phyloP scores from a whole-genome alignment of 345 rosid genomes.

The Rubroshorea leprosula region DNA sequence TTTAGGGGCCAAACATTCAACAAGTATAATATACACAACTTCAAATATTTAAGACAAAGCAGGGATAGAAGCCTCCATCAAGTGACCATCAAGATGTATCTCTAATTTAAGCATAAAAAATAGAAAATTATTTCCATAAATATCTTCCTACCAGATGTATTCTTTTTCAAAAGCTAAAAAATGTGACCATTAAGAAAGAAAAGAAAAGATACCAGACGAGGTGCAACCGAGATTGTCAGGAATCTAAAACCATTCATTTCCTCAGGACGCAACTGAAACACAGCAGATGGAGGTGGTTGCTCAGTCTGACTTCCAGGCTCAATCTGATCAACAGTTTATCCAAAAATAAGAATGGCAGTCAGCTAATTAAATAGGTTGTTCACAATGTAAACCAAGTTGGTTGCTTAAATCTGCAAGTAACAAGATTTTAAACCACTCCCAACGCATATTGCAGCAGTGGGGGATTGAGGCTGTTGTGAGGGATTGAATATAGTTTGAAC shows the following conservation, averaged over 20 bases:
- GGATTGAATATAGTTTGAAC: no score
- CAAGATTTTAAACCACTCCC: constrained; percentile 3
- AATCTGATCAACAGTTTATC: constrained; percentile 39
- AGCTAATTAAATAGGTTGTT: neutral
- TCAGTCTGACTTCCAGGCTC: constrained; percentile 99
- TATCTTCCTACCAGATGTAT: neutral
- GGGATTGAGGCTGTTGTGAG: no score
- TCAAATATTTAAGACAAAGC: no score
- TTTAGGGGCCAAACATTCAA: no score
- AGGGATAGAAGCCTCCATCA: no score
- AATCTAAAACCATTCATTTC: constrained; percentile 84
- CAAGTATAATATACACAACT: no score
- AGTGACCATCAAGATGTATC: neutral
- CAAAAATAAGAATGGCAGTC: constrained; percentile 4
- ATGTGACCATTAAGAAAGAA: constrained; percentile 8
- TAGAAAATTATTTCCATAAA: neutral
- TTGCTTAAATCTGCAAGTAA: constrained; percentile 6
- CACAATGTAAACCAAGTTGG: neutral
- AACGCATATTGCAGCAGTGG: no score
- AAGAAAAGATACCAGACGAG: constrained; percentile 64
- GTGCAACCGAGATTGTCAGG: constrained; percentile 92
- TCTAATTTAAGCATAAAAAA: neutral
- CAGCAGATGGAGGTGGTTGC: constrained; percentile 96
- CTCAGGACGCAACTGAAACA: constrained; percentile 65
- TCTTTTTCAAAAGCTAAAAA: no score